Evolutionary conservation across 2,329 filamentous ascomycete species (phyloP).

Genomic region (Aspergillus fructus): DNA sequence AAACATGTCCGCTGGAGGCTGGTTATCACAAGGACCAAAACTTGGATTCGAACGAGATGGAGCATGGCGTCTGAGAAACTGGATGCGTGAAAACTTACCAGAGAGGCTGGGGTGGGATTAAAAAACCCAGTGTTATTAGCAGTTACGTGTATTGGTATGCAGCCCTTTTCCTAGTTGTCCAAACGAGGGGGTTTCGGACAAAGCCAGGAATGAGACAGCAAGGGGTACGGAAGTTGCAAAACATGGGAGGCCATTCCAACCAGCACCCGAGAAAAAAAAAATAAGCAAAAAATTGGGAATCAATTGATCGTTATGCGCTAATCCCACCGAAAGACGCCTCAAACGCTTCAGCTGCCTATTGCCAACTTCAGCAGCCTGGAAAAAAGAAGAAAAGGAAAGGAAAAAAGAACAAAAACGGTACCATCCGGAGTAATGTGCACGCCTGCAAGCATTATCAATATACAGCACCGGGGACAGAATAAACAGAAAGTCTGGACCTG

Average conservation of each 20-base stretch:
- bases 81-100: background rate
- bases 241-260: background rate
- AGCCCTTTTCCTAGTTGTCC: background rate
- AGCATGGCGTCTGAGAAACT: conserved; percentile 22
- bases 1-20: conserved; percentile 19
- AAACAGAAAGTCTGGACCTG: background rate
- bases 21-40: conserved; percentile 20
- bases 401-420: background rate
- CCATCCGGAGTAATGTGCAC: background rate
- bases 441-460: conserved; percentile 8
- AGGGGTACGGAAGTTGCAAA: conserved; percentile 12
- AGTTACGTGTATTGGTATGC: conserved; percentile 16
- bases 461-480: conserved; percentile 5
- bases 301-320: conserved; percentile 6
- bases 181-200: conserved; percentile 5
- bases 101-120: background rate
- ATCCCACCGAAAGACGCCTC: conserved; percentile 10
- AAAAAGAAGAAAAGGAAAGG: background rate
- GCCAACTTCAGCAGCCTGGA: background rate
- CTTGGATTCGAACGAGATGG: conserved; percentile 19
- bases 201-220: conserved; percentile 13
- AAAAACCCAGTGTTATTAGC: conserved; percentile 6
- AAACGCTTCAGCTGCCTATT: conserved; percentile 12
- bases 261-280: background rate
- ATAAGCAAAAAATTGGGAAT: background rate